Evolutionary conservation across 2,329 filamentous ascomycete species (phyloP).

Genomic region (Aspergillus puulaauensis): DNA sequence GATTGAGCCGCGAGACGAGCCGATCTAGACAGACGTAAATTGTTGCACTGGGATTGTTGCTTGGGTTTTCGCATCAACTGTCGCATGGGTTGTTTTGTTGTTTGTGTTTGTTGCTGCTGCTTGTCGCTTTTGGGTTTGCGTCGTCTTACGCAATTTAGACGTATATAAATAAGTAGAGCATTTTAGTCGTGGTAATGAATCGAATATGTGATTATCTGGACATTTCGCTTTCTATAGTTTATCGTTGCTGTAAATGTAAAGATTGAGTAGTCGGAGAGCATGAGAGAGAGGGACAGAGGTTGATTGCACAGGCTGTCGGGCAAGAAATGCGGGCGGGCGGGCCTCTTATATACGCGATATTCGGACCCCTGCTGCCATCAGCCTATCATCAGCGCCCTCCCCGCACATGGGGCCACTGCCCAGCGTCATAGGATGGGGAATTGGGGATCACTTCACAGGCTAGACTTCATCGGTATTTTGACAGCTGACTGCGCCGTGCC

Average conservation of each 20-base stretch:
- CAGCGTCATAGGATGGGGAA: neutral
- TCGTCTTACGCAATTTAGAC: neutral
- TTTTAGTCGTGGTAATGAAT: neutral
- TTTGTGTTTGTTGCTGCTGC: neutral
- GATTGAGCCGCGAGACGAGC: slow-evolving; percentile 75
- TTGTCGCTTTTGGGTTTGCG: neutral
- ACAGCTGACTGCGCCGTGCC: too few relatives aligned
- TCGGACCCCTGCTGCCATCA: neutral
- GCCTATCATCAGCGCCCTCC: neutral
- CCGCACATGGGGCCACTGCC: neutral
- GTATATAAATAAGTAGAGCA: slow-evolving; percentile 1
- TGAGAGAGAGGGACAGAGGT: neutral
- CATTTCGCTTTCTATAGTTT: too few relatives aligned
- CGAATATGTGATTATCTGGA: neutral
- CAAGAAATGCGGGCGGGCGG: neutral
- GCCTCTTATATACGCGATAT: neutral
- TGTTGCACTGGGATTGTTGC: neutral
- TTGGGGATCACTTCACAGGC: too few relatives aligned
- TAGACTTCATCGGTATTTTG: too few relatives aligned
- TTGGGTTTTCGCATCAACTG: neutral
- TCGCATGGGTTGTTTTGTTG: neutral
- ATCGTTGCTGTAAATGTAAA: too few relatives aligned
- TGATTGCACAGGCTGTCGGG: neutral
- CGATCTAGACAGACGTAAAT: slow-evolving; percentile 54
- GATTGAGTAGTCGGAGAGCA: too few relatives aligned